Evolutionary conservation across 306 rosid species (phyloP).

Genomic region (Cicer judaicum): DNA sequence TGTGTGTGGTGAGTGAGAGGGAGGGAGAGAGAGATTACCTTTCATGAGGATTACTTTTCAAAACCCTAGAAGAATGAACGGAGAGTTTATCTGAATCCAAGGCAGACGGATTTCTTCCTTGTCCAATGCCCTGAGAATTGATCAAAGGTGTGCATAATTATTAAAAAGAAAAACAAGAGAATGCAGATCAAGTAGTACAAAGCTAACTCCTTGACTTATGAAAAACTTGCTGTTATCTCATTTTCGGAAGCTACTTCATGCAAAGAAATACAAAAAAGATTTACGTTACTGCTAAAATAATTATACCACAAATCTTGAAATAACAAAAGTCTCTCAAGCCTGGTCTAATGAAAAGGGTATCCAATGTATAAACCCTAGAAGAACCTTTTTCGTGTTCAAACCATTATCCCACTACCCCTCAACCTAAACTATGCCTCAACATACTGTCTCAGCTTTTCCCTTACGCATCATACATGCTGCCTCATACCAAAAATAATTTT

Average conservation of each 20-base stretch:
- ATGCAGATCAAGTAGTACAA: constrained; percentile 29
- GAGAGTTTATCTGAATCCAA: constrained; percentile 88
- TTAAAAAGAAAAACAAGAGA: constrained; percentile 35
- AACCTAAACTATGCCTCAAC: constrained; percentile 9
- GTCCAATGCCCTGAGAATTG: constrained; percentile 72
- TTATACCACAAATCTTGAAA: constrained; percentile 19
- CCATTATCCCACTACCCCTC: not conserved
- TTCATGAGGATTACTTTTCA: constrained; percentile 67
- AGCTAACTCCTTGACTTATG: constrained; percentile 22
- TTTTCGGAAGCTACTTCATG: constrained; percentile 14
- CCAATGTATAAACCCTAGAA: constrained; percentile 25
- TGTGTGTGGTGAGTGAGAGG: not conserved
- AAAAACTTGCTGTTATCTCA: constrained; percentile 21
- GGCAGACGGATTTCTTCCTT: constrained; percentile 58
- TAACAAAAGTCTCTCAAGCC: constrained; percentile 19
- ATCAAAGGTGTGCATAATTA: constrained; percentile 41
- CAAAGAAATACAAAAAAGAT: constrained; percentile 30
- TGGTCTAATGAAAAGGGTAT: constrained; percentile 10
- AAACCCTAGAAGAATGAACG: constrained; percentile 87
- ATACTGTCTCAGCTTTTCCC: constrained; percentile 11
- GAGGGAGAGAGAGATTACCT: constrained; percentile 61
- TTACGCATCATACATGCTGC: constrained; percentile 22
- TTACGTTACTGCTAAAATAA: not conserved
- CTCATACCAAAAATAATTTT: not conserved
- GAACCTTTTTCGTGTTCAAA: constrained; percentile 11